Evolutionary conservation across 495 filamentous ascomycete species (phyloP).

Genomic region (Xanthoparmelia taractica): DNA sequence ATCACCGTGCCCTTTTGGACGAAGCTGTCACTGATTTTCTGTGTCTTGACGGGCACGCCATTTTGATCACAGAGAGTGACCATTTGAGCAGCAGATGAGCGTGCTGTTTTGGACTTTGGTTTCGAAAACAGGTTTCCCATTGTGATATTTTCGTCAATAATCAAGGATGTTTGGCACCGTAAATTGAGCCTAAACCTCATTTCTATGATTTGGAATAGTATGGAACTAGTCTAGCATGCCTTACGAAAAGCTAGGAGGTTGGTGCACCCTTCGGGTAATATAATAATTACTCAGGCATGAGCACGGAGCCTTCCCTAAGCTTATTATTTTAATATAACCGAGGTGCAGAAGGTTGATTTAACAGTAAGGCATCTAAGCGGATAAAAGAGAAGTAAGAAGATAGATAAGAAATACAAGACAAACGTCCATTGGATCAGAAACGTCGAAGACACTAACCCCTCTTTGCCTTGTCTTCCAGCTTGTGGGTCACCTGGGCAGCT

Average conservation of each 20-base stretch:
- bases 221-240: not conserved
- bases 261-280: not conserved
- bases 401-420: conserved; percentile 1
- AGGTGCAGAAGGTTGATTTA: not conserved
- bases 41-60: not conserved
- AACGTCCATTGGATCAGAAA: not conserved
- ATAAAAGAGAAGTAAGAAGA: not conserved
- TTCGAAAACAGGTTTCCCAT: not conserved
- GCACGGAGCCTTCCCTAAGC: not conserved
- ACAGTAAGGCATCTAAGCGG: not conserved
- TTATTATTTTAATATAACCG: not conserved
- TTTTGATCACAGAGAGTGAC: not conserved
- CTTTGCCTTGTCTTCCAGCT: not conserved
- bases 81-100: not conserved
- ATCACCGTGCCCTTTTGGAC: not conserved
- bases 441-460: not conserved
- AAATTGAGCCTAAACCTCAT: not conserved
- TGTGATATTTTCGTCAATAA: not conserved
- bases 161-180: not conserved
- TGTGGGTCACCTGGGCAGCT: not conserved
- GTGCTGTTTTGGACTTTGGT: not conserved
- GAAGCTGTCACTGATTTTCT: not conserved
- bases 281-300: not conserved
- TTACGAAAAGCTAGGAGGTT: not conserved
- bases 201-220: not conserved